Evolutionary conservation across 306 rosid species (phyloP), one percentile per base, ranked within the genome.

Genomic region (Cyamopsis tetragonoloba): DNA sequence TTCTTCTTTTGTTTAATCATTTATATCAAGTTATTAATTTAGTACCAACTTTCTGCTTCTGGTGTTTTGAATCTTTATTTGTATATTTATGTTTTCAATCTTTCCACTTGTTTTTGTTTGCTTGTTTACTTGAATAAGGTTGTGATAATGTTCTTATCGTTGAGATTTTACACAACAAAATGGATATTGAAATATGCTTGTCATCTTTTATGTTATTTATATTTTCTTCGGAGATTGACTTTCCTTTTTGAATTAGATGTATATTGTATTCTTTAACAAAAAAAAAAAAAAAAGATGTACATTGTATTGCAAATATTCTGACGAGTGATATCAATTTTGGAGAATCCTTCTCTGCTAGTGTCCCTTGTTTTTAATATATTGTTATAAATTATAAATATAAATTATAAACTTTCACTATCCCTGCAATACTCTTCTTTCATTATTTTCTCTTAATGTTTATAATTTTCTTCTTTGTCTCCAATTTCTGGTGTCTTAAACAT

Each of bases 241-340:
- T 66, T 32, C 65, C 81, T n/a, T 60, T 14, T 51, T 18, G 17
- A 39, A 15, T 58, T 44, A 7, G 37, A 31, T 35, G n/a, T 39
- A n/a, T n/a, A n/a, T n/a, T n/a, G n/a, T n/a, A n/a, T n/a, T n/a
- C n/a, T n/a, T n/a, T n/a, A n/a, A n/a, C n/a, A n/a, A n/a, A n/a
- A n/a, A n/a, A n/a, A n/a, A n/a, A n/a, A n/a, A n/a, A n/a, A n/a
- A n/a, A n/a, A n/a, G n/a, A n/a, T n/a, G n/a, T n/a, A n/a, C n/a
- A n/a, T n/a, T n/a, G n/a, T n/a, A 59, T 51, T n/a, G 27, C 37
- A 56, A 4, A 10, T 70, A 43, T 70, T 57, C 58, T 57, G 48
- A 44, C n/a, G 13, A 46, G 12, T 4, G 27, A 13, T 69, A 41
- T 55, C 30, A 15, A 7, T 44, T 34, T 9, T 34, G 68, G 32